phyloP scores from a whole-genome alignment of 2,329 filamentous ascomycete genomes.

The Fusarium miscanthi region DNA sequence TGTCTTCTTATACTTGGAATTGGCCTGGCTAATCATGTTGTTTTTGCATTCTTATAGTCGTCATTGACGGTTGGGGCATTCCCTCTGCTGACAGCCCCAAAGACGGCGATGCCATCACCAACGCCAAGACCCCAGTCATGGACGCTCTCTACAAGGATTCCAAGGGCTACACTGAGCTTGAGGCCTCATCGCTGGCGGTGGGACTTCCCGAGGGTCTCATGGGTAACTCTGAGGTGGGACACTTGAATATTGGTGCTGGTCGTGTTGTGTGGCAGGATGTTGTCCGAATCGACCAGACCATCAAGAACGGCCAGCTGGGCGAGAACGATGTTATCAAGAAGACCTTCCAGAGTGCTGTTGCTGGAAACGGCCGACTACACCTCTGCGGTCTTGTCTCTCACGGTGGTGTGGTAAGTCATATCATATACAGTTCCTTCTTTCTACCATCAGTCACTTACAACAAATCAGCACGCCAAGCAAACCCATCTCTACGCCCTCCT shows the following conservation, averaged over 20 bases:
- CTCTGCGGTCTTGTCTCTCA: slow-evolving; percentile 93
- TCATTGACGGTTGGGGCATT: slow-evolving; percentile 99
- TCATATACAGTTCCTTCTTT: not conserved
- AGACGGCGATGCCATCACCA: slow-evolving; percentile 93
- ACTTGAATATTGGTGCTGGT: slow-evolving; percentile 97
- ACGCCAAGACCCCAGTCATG: slow-evolving; percentile 94
- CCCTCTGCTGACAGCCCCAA: slow-evolving; percentile 82
- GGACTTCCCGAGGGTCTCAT: slow-evolving; percentile 96
- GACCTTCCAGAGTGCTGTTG: slow-evolving; percentile 82
- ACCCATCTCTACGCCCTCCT: slow-evolving; percentile 90
- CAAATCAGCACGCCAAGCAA: slow-evolving; percentile 86
- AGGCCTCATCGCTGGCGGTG: slow-evolving; percentile 95
- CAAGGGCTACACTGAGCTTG: slow-evolving; percentile 90
- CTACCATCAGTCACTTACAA: slow-evolving; percentile 20
- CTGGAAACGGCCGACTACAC: slow-evolving; percentile 91
- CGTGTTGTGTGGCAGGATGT: slow-evolving; percentile 99
- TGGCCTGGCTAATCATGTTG: slow-evolving; percentile 69
- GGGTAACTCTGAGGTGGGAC: slow-evolving; percentile 98
- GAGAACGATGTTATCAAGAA: slow-evolving; percentile 80
- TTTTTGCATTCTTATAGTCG: slow-evolving; percentile 73
- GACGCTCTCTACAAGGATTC: slow-evolving; percentile 85
- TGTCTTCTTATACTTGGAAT: slow-evolving; percentile 66
- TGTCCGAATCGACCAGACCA: slow-evolving; percentile 92
- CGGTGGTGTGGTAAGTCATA: slow-evolving; percentile 79
- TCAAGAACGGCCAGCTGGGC: slow-evolving; percentile 85